Evolutionary conservation across 2,329 filamentous ascomycete genomes (phyloP).

Genomic region (Knufia petricola): DNA sequence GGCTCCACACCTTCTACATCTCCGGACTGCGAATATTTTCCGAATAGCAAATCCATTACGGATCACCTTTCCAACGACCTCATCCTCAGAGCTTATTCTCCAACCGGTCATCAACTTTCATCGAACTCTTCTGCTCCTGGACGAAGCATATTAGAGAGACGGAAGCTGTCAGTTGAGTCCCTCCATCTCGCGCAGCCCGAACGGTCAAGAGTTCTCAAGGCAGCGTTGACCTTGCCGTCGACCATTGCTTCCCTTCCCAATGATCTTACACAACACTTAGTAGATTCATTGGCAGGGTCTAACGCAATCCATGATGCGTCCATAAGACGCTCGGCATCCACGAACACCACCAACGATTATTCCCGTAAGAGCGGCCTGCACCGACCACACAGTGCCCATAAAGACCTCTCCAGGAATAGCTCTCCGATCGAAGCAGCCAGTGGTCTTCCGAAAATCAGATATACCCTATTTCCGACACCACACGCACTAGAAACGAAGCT

Average conservation of each 20-base stretch:
- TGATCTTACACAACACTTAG: background rate
- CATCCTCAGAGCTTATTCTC: background rate
- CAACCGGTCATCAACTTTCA: background rate
- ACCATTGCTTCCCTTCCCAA: slow-evolving; percentile 10
- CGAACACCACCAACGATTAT: no score
- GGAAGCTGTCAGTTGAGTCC: background rate
- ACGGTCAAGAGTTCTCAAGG: background rate
- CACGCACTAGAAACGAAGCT: slow-evolving; percentile 5
- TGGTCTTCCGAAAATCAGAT: slow-evolving; percentile 9
- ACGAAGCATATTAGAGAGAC: slow-evolving; percentile 1
- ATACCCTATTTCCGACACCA: slow-evolving; percentile 18
- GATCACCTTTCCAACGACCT: background rate
- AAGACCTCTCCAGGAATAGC: background rate
- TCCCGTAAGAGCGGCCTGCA: background rate
- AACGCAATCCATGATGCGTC: no score
- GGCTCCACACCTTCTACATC: slow-evolving; percentile 6
- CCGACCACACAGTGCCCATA: background rate
- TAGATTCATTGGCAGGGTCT: background rate
- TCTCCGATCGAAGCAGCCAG: slow-evolving; percentile 1
- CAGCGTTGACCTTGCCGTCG: background rate
- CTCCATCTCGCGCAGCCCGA: background rate
- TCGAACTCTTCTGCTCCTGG: background rate
- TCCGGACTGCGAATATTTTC: slow-evolving; percentile 1
- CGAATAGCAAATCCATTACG: background rate
- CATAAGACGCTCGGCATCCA: no score